phyloP scores from a whole-genome alignment of 768 basidiomycete species.

The Tulasnella sp. region DNA sequence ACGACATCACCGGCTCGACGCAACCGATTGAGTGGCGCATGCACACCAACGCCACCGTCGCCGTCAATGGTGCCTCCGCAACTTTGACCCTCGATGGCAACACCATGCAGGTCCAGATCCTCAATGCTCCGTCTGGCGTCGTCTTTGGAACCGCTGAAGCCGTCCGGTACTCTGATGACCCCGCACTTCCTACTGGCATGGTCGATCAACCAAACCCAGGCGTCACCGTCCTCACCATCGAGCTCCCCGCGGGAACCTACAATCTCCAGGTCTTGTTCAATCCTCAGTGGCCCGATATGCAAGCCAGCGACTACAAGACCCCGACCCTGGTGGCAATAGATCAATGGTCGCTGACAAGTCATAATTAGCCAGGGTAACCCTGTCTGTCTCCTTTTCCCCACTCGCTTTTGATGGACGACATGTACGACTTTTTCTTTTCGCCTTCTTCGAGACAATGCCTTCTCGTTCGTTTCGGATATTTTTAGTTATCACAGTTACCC shows the following conservation, averaged over 20 bases:
- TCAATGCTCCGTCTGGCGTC: conserved; percentile 60
- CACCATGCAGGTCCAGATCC: conserved; percentile 55
- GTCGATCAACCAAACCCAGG: conserved; percentile 68
- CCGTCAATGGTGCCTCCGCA: conserved; percentile 56
- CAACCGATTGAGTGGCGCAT: conserved; percentile 73
- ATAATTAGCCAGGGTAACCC: conserved; percentile 29
- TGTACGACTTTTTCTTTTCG: neutral
- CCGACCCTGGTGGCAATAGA: conserved; percentile 64
- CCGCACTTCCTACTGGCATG: conserved; percentile 48
- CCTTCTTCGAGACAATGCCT: conserved; percentile 16
- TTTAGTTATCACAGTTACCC: neutral
- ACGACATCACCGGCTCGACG: conserved; percentile 63
- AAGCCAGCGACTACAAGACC: conserved; percentile 51
- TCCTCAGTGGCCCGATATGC: conserved; percentile 81
- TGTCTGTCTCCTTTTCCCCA: neutral
- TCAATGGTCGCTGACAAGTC: conserved; percentile 72
- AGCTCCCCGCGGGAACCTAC: conserved; percentile 55
- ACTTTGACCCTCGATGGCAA: conserved; percentile 65
- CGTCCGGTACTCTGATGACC: conserved; percentile 51
- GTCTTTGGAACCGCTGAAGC: conserved; percentile 51
- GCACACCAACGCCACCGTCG: conserved; percentile 86
- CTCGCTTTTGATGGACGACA: neutral
- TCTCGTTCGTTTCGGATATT: neutral
- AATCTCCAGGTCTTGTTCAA: conserved; percentile 80
- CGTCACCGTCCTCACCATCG: conserved; percentile 73